Base-by-base conservation (phyloP, 805 yeast species). In the Millerozyma acaciae region DNA sequence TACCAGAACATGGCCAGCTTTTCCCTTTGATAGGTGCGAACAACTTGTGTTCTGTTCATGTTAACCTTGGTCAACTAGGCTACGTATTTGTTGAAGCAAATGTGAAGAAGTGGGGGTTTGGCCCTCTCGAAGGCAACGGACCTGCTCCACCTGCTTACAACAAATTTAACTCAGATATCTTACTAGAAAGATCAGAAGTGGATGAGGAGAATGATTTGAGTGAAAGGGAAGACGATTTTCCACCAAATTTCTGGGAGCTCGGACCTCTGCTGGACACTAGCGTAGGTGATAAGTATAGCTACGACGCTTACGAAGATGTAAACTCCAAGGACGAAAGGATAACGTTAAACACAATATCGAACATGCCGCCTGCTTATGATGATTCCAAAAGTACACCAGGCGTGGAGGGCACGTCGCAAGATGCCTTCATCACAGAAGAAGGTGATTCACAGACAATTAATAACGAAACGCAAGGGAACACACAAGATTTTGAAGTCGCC, bases 101-200 rank as follows among this genome's bases (percentile, higher is more conserved):
- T 52, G 95, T 89, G 23, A 88, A 88, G 54, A 87, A 84, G 54
- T 88, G 96, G 96, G 95, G 96, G 5, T 81, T 83, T 48, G 96
- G 95, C n/a, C 90, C 93, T 3, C 70, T 82, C 24, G 84, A 81
- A 44, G 98, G 97, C 1, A 75, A 72, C 30, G 82, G 88, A 38
- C 82, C 94, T 3, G 95, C 97, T 4, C 96, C 97, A 3, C 98
- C 98, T 1, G 81, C 93, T 7, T 90, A 90, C 59, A 84, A 85
- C 30, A 76, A 80, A 37, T 88, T 80, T 48, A 78, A 76, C 28
- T 79, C 79, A 29, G 96, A 89, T 53, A 77, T 88, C 4, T 57
- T 90, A 34, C 60, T 90, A 18, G 96, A 84, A 48, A 60, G 80
- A 30, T 70, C 76, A 16, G 80, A 73, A 47, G 54, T 70, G 16